Conservation (phyloP, 495 filamentous ascomycete species). For the Xylaria longipes region DNA sequence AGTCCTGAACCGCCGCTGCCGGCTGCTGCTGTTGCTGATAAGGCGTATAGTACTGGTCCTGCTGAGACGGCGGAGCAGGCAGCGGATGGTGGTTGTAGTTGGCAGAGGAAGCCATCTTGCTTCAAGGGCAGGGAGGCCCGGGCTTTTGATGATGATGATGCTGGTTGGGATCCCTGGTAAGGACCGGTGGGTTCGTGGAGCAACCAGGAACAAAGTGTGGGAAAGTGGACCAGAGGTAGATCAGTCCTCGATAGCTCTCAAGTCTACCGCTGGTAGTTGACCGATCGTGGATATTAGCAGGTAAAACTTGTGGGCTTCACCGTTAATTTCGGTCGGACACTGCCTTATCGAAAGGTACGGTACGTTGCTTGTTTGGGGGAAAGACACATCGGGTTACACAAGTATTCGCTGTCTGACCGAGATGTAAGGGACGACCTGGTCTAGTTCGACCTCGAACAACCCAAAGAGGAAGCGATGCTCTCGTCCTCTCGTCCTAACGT, state of each 20-base stretch:
- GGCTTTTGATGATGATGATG: constrained; percentile 25
- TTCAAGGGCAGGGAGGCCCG: constrained; percentile 27
- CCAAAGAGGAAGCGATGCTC: constrained; percentile 23
- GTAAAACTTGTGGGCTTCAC: constrained; percentile 19
- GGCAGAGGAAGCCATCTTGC: constrained; percentile 41
- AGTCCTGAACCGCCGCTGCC: constrained; percentile 17
- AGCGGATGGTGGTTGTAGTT: constrained; percentile 38
- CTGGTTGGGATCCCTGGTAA: constrained; percentile 37
- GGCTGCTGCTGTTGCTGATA: constrained; percentile 34
- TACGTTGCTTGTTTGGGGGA: constrained; percentile 20
- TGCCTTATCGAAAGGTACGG: constrained; percentile 13
- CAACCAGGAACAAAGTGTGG: constrained; percentile 28
- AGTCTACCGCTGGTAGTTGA: constrained; percentile 6
- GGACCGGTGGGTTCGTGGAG: constrained; percentile 32
- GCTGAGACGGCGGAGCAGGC: constrained; percentile 39
- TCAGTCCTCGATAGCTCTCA: constrained; percentile 14
- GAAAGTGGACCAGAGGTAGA: constrained; percentile 36
- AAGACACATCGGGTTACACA: constrained; percentile 24
- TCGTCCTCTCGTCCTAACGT: constrained; percentile 12
- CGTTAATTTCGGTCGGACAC: constrained; percentile 24
- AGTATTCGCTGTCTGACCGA: constrained; percentile 12
- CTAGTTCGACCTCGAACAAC: constrained; percentile 11
- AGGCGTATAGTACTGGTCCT: constrained; percentile 35
- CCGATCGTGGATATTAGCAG: constrained; percentile 8
- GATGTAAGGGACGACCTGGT: constrained; percentile 17